phyloP scores from a whole-genome alignment of 2,329 filamentous ascomycete genomes.

The Paraconiothyrium sp. region DNA sequence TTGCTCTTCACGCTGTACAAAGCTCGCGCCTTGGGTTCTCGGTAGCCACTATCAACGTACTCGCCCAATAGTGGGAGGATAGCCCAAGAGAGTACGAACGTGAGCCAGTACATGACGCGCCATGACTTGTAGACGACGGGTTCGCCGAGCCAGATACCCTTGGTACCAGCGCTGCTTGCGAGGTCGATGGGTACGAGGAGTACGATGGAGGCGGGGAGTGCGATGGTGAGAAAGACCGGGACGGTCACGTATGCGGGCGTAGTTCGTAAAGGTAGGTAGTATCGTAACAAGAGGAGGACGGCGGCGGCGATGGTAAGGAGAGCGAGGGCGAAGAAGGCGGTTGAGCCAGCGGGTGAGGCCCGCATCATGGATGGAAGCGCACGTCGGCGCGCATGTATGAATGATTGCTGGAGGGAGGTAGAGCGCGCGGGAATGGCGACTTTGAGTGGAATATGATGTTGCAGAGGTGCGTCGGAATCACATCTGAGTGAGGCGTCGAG shows the following conservation, averaged over 20 bases:
- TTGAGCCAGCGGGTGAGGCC: constrained; percentile 77
- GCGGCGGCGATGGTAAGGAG: constrained; percentile 77
- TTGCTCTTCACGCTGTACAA: constrained; percentile 88
- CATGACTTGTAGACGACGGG: constrained; percentile 84
- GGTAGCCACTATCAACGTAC: constrained; percentile 93
- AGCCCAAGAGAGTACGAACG: constrained; percentile 93
- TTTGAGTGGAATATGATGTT: not conserved
- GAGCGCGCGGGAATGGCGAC: constrained; percentile 11
- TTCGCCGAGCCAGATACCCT: constrained; percentile 86
- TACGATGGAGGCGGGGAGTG: constrained; percentile 88
- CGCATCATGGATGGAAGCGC: constrained; percentile 33
- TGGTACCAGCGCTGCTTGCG: constrained; percentile 80
- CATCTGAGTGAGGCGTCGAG: constrained; percentile 5
- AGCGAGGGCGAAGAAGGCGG: constrained; percentile 78
- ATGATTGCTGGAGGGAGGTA: not conserved
- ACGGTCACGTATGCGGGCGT: constrained; percentile 90
- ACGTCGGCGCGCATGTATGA: constrained; percentile 27
- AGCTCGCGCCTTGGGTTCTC: constrained; percentile 81
- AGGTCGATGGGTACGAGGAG: constrained; percentile 95
- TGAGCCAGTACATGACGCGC: constrained; percentile 97
- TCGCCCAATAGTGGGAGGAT: constrained; percentile 93
- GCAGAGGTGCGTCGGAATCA: not conserved
- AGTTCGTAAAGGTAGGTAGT: constrained; percentile 88
- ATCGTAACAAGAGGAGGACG: constrained; percentile 84
- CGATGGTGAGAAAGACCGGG: constrained; percentile 95